Evolutionary conservation across 176 grass and related monocot species (phyloP).

Genomic region (Avena insularis): DNA sequence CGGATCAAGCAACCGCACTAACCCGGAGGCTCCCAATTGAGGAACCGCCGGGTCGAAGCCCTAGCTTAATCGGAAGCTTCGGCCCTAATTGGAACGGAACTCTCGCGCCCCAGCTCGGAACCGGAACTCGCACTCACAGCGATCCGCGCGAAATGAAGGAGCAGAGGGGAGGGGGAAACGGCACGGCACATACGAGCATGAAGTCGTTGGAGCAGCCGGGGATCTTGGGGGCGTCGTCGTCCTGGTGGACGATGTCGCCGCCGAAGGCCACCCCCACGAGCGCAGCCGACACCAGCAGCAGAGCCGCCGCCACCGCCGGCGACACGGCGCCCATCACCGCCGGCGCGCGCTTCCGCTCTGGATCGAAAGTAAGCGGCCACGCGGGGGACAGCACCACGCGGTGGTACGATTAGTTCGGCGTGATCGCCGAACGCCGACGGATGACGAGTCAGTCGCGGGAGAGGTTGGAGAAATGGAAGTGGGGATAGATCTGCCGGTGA

Average conservation of each 20-base stretch:
- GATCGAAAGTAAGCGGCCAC: neutral
- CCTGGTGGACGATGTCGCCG: constrained; percentile 92
- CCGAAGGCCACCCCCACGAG: constrained; percentile 52
- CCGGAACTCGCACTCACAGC: too few relatives aligned
- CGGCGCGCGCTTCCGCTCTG: neutral
- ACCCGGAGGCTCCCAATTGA: too few relatives aligned
- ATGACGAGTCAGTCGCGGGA: neutral
- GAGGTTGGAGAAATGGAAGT: neutral
- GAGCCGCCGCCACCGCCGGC: constrained; percentile 9
- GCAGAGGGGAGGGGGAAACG: too few relatives aligned
- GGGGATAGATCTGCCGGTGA: neutral
- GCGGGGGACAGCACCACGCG: neutral
- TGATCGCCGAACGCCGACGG: neutral
- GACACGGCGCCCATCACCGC: constrained; percentile 29
- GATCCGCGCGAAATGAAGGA: neutral
- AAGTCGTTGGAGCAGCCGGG: constrained; percentile 94
- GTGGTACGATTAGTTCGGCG: neutral
- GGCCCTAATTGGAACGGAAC: too few relatives aligned
- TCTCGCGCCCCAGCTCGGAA: too few relatives aligned
- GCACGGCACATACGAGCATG: constrained; percentile 58
- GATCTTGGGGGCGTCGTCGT: constrained; percentile 86
- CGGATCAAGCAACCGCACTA: too few relatives aligned
- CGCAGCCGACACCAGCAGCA: constrained; percentile 44
- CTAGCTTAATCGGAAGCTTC: too few relatives aligned
- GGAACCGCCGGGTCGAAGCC: too few relatives aligned